These are phyloP conservation scores for Fusarium sororula DNA, from an alignment of 2,329 filamentous ascomycete genomes.

Conservation along the genomic window DNA sequence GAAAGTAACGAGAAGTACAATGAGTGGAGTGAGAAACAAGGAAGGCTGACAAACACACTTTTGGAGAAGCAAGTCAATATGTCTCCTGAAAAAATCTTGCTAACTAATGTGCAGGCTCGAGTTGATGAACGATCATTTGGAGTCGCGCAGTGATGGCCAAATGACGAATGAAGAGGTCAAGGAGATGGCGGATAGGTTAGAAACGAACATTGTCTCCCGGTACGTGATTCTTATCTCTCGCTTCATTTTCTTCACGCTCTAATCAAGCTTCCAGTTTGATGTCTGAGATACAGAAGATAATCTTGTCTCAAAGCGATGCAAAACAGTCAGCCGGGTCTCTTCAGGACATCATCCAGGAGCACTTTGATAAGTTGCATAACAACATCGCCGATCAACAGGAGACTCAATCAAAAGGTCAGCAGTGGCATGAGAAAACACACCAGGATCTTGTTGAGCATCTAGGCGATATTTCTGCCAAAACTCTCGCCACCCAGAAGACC, in stretches of 20 bases:
- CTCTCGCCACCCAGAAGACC: conserved; percentile 8
- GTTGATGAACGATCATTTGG: conserved; percentile 13
- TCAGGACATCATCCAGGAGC: background rate
- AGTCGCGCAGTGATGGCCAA: background rate
- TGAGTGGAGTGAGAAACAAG: background rate
- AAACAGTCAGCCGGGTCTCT: conserved; percentile 12
- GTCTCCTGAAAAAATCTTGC: background rate
- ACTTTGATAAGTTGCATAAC: conserved; percentile 15
- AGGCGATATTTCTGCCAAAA: conserved; percentile 5
- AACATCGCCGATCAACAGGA: background rate
- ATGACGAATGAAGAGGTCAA: background rate
- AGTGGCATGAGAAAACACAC: background rate
- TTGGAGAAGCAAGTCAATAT: conserved; percentile 29
- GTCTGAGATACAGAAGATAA: conserved; percentile 20
- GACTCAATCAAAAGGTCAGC: background rate
- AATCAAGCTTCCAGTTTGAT: conserved; percentile 17
- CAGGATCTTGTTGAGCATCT: conserved; percentile 11
- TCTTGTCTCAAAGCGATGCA: conserved; percentile 12
- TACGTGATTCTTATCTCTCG: background rate
- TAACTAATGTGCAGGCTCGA: conserved; percentile 27
- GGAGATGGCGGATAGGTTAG: conserved; percentile 14
- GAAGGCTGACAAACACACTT: conserved; percentile 6
- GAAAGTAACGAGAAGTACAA: conserved; percentile 1
- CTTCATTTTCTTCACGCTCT: background rate
- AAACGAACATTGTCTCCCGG: conserved; percentile 30